Conservation (phyloP, 345 rosid genomes). For the Gossypium sturtianum region DNA sequence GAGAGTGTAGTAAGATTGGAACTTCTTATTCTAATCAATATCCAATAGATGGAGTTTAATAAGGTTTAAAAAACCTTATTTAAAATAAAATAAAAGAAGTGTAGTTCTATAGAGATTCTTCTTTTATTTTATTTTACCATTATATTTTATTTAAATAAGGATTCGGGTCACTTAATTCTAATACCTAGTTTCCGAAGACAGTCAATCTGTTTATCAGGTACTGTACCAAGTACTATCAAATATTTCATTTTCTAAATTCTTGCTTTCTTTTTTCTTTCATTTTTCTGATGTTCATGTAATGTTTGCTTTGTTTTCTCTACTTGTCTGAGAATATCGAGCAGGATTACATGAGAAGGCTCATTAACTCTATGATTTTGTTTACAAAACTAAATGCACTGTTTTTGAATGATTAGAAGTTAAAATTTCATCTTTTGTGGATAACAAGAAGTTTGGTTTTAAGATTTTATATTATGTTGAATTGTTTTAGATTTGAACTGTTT, state of each 20-base stretch:
- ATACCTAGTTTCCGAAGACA: constrained; percentile 37
- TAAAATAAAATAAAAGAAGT: too few relatives aligned
- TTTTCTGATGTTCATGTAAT: neutral
- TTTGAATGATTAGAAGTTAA: neutral
- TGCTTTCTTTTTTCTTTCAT: neutral
- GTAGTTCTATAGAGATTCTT: too few relatives aligned
- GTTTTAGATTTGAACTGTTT: neutral
- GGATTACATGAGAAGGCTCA: neutral
- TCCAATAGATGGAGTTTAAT: too few relatives aligned
- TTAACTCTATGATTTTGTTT: neutral
- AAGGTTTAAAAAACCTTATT: too few relatives aligned
- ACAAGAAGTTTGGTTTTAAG: neutral
- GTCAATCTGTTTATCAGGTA: constrained; percentile 51
- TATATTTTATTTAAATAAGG: too few relatives aligned
- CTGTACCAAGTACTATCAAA: too few relatives aligned
- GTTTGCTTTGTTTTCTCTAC: neutral
- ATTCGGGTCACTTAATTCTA: too few relatives aligned
- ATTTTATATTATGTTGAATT: neutral
- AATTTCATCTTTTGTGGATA: neutral
- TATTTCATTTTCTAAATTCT: neutral
- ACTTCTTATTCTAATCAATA: too few relatives aligned
- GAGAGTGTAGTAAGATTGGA: too few relatives aligned
- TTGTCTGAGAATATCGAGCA: neutral
- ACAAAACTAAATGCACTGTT: too few relatives aligned
- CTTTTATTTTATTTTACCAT: too few relatives aligned